Percentiles rank a stretch among this genome's conserved stretches.
These are phyloP conservation scores for Melanopsichium pennsylvanicum DNA, from an alignment of 1,284 basidiomycete genomes.

Conservation along the genomic window DNA sequence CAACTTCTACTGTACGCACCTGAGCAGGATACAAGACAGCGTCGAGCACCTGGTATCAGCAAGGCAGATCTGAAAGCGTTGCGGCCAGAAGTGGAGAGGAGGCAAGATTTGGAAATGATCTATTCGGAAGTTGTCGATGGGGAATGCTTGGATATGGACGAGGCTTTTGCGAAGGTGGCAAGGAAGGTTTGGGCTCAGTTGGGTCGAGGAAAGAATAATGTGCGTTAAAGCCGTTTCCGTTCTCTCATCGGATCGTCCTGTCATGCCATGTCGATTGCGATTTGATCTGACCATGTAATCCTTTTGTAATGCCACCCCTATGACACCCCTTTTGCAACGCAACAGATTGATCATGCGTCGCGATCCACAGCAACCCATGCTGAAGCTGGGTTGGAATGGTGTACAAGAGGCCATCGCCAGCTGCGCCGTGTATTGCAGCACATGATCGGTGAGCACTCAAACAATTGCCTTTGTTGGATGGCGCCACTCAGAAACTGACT, in stretches of 20 bases:
- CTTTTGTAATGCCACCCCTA: too few relatives aligned
- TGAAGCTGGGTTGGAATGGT: not conserved
- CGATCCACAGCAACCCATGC: too few relatives aligned
- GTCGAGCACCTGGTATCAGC: slow-evolving; percentile 26
- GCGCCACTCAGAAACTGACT: too few relatives aligned
- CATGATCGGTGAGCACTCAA: slow-evolving; percentile 14
- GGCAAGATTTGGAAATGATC: slow-evolving; percentile 34
- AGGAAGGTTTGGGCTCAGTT: slow-evolving; percentile 17
- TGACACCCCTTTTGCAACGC: not conserved
- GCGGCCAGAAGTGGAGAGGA: slow-evolving; percentile 6
- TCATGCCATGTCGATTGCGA: too few relatives aligned
- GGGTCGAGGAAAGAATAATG: slow-evolving; percentile 1
- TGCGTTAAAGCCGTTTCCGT: slow-evolving; percentile 12
- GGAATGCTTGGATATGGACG: slow-evolving; percentile 38
- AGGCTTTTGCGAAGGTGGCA: slow-evolving; percentile 28
- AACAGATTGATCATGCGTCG: too few relatives aligned
- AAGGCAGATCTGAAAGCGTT: slow-evolving; percentile 31
- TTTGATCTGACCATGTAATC: too few relatives aligned
- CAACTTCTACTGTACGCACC: slow-evolving; percentile 38
- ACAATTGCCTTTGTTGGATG: too few relatives aligned
- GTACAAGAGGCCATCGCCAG: not conserved
- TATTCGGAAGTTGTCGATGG: slow-evolving; percentile 32
- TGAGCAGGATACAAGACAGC: slow-evolving; percentile 25
- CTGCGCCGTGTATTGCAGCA: slow-evolving; percentile 1
- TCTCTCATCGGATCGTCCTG: too few relatives aligned